Evolutionary conservation across 441 rosid genomes (phyloP), one percentile per base, ranked within the genome.

Genomic region (Manihot esculenta): DNA sequence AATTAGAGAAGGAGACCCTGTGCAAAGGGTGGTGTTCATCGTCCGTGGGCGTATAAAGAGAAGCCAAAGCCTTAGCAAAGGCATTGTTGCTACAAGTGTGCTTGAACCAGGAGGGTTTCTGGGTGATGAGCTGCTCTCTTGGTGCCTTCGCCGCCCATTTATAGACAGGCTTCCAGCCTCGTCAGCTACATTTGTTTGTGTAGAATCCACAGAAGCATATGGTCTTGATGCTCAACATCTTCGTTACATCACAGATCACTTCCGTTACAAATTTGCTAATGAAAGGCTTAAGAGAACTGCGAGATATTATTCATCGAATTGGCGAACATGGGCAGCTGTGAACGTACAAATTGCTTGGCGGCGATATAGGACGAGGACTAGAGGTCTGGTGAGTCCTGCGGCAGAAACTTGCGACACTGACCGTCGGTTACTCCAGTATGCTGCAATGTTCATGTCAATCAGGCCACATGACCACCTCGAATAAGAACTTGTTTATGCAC

Each of bases 391-490:
- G 79, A 66, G 53, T 69, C 72, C 78, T 77, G 80, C 66, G 8
- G 14, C 11, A 4, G 79, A 72, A 18, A 78, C 62, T 11, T 83
- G 77, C 20, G 69, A 78, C 21, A 55, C 66, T 6, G 86, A 84
- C 5, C 79, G 82, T 12, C 58, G 80, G 70, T 81, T 89, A 51
- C 77, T 80, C 12, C 87, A 79, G 69, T 89, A 86, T 70, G 94
- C 94, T 55, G 92, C 92, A 1, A 79, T 89, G 89, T 89, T 89
- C 78, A 73, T 89, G 95, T 86, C 95, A 24, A 64, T 89, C n/a
- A 83, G 89, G 71, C 95, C 95, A 49, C 92, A 89, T 63, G 95
- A 89, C 64, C 95, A 89, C 73, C 91, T 89, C 15, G 92, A 89
- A 48, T 89, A 75, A 77, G 38, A 33, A 5, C 14, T 24, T 61